A percentile compares a stretch with the other conserved stretches of the same genome.
Conservation (phyloP, 352 stramenopile species). For the Phytopythium kandeliae region DNA sequence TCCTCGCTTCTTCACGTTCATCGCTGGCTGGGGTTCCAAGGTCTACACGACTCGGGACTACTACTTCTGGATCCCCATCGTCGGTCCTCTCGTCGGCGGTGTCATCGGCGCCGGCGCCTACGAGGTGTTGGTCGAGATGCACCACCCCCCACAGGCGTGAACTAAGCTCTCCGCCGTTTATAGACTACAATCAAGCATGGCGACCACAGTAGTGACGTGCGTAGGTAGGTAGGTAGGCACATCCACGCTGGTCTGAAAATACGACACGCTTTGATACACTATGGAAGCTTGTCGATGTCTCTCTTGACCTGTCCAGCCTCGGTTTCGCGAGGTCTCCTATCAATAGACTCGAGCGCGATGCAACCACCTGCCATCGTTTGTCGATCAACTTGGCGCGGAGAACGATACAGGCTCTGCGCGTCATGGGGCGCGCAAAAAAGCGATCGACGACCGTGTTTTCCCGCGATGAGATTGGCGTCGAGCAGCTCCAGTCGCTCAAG, state of each 20-base stretch:
- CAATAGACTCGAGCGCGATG: not conserved
- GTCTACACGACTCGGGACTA: slow-evolving; percentile 23
- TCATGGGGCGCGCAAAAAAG: slow-evolving; percentile 23
- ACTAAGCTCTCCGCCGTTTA: too few relatives aligned
- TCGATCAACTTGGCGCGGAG: not conserved
- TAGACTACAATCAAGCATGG: slow-evolving; percentile 5
- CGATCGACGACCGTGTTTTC: slow-evolving; percentile 64
- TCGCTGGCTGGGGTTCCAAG: slow-evolving; percentile 27
- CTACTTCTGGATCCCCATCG: slow-evolving; percentile 63
- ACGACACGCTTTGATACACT: slow-evolving; percentile 7
- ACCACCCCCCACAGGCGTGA: too few relatives aligned
- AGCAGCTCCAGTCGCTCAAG: slow-evolving; percentile 80
- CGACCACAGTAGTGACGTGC: too few relatives aligned
- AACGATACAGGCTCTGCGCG: not conserved
- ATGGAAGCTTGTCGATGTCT: not conserved
- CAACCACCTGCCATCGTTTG: too few relatives aligned
- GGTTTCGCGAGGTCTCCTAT: not conserved
- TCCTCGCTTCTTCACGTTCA: slow-evolving; percentile 23
- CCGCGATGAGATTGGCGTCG: slow-evolving; percentile 73
- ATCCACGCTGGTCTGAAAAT: not conserved
- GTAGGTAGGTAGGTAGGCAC: not conserved
- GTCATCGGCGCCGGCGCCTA: slow-evolving; percentile 37
- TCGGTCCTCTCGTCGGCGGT: slow-evolving; percentile 35
- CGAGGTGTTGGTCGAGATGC: slow-evolving; percentile 42
- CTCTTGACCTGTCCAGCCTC: not conserved